A percentile compares a stretch with the other conserved stretches of the same genome.
Evolutionary conservation across 352 stramenopile genomes (phyloP).

Genomic region (Pythium biforme): DNA sequence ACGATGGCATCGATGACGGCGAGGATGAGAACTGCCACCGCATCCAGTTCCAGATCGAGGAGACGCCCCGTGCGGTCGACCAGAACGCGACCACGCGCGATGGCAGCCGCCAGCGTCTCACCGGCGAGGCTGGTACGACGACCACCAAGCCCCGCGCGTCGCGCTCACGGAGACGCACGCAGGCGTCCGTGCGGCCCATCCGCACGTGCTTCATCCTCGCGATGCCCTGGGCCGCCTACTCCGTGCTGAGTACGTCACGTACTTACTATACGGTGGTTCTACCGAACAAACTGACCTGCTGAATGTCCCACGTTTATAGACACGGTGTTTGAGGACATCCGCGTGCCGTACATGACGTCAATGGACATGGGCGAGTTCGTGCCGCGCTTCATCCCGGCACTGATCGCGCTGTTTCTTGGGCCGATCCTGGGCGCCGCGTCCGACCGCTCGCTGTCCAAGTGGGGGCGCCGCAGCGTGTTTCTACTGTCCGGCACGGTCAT

Average conservation of each 20-base stretch:
- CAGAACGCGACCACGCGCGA: neutral
- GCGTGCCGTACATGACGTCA: constrained; percentile 64
- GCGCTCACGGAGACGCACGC: constrained; percentile 4
- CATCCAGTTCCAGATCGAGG: constrained; percentile 17
- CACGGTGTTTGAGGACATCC: constrained; percentile 70
- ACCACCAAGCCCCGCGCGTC: neutral
- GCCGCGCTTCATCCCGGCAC: constrained; percentile 57
- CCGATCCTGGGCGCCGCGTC: constrained; percentile 72
- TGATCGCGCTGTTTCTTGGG: constrained; percentile 65
- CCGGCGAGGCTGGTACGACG: neutral
- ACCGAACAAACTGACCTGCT: neutral
- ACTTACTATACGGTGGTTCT: neutral
- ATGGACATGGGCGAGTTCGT: constrained; percentile 64
- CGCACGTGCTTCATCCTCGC: constrained; percentile 66
- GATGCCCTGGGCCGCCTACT: constrained; percentile 73
- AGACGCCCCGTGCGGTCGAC: constrained; percentile 13
- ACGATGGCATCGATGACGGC: neutral
- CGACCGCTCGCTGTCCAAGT: constrained; percentile 69
- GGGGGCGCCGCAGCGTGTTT: constrained; percentile 68
- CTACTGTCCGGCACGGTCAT: constrained; percentile 48
- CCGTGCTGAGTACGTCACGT: constrained; percentile 57
- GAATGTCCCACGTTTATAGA: constrained; percentile 26
- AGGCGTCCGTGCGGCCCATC: constrained; percentile 16
- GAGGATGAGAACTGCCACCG: constrained; percentile 9
- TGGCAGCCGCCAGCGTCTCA: neutral